Conservation (phyloP, 2,329 filamentous ascomycete species). For the Diaporthe nobilis region DNA sequence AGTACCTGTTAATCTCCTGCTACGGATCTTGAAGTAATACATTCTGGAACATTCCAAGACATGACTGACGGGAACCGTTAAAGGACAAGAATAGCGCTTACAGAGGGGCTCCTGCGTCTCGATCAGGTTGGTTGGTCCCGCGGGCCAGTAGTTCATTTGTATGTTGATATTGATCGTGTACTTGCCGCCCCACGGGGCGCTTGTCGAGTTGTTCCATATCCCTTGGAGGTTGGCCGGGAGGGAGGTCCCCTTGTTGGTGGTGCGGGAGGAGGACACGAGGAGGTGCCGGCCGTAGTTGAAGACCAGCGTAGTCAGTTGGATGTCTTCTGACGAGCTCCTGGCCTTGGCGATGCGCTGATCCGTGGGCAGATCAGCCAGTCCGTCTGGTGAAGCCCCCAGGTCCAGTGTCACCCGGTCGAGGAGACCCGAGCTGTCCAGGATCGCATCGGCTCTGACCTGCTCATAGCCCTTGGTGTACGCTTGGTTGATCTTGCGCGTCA, state of each 20-base stretch:
- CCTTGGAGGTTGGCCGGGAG: constrained; percentile 53
- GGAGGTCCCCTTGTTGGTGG: background rate
- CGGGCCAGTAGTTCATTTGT: constrained; percentile 54
- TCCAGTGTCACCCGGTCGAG: background rate
- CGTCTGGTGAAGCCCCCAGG: background rate
- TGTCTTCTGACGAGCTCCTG: background rate
- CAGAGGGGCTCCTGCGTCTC: constrained; percentile 48
- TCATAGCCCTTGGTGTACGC: constrained; percentile 4
- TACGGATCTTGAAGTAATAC: too few relatives aligned
- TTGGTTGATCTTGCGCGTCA: constrained; percentile 1
- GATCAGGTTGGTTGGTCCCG: constrained; percentile 49
- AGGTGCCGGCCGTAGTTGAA: constrained; percentile 35
- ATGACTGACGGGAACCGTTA: too few relatives aligned
- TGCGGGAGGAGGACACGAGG: constrained; percentile 44
- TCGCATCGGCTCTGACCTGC: background rate
- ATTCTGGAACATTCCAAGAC: too few relatives aligned
- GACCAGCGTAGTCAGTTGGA: constrained; percentile 5
- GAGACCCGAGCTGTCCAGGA: background rate
- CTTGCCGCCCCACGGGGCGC: constrained; percentile 53
- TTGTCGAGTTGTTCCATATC: constrained; percentile 51
- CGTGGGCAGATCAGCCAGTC: constrained; percentile 1
- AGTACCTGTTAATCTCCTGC: too few relatives aligned
- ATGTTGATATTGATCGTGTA: constrained; percentile 57
- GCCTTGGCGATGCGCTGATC: background rate
- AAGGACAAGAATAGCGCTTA: too few relatives aligned